Evolutionary conservation across 148 eudicot genomes (phyloP), one percentile per base, ranked within the genome.

Genomic region (Chenopodium formosanum): DNA sequence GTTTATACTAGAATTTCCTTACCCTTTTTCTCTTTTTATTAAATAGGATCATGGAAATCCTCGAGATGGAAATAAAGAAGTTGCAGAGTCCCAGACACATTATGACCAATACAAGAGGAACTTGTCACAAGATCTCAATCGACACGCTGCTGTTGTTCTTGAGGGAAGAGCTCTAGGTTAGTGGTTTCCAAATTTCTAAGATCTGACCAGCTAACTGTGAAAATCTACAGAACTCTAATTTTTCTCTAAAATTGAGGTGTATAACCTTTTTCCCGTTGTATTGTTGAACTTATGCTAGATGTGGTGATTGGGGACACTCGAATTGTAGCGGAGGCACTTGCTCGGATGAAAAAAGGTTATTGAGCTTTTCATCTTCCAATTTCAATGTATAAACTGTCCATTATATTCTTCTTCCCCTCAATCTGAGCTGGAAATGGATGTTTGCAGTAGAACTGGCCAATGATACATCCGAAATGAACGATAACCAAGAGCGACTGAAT

Each of bases 141-240:
- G 97, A 63, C 99, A 96, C 82, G 94, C 97, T 72, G 98, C 94
- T 52, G 99, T 96, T 84, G 99, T 96, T 82, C 98, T 96, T 72
- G 95, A 94, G 87, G 99, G 99, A 81, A 91, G 97, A 88, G 74
- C 90, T 70, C 82, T 94, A 82, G 98, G 99, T 94, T 80, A 85
- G 92, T 80, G 62, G 46, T 46, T 72, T 82, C 68, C 16, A 78
- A 29, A 52, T 60, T 72, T 82, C 73, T 27, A 78, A 56, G 40
- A 52, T 60, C 68, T 60, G 79, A 72, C 60, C 29, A 19, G 22
- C 71, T 79, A 17, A 74, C 5, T 70, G 22, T 70, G 11, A 29
- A n/a, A 74, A 80, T 48, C 31, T 9, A 27, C 27, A 32, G 9
- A 75, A 46, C 22, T 65, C 47, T 9, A 19, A 66, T 56, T 32